Evolutionary conservation across 2,329 filamentous ascomycete genomes (phyloP), one percentile per base, ranked within the genome.

Genomic region (Cordyceps tenuipes): DNA sequence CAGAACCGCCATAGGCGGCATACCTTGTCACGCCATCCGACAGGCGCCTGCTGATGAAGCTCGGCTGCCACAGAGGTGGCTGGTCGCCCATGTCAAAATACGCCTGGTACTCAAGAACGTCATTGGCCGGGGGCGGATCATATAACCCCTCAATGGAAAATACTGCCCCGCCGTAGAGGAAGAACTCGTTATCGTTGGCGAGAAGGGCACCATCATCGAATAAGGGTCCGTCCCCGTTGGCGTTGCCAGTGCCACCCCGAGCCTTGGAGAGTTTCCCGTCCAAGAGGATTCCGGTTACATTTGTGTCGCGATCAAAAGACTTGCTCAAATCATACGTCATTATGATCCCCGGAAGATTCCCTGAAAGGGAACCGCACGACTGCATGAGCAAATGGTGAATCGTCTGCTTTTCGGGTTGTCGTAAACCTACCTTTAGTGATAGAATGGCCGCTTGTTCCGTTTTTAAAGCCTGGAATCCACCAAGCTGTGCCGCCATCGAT

Each of bases 141-240:
- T 72, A 76, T 3, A 66, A 66, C 0, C 69, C 67, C 0, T 73
- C 77, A 3, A 70, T 61, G 5, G 48, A 61, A 8, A 78, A 50
- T 3, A 84, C 67, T 10, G 65, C 63, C 0, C 87, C 87, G 19
- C 87, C 87, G 58, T 86, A 90, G 2, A 86, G 74, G 65, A 79
- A 85, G 66, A 85, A 84, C 62, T 87, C 79, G 53, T 79, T 72
- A 61, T 89, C 75, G 64, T 89, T 90, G 52, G 78, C 79, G 36
- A 90, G 79, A 73, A 90, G 81, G 8, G 76, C 82, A 2, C 87
- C 87, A 62, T 88, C 85, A 17, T 76, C 62, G 62, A 81, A 87
- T 64, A 81, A 81, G 0, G 84, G 83, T 0, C 77, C 76, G 49
- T 79, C 62, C 62, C 81, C 81, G 63, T 79, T 82, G 36, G 75